Conservation (phyloP, 768 basidiomycete species). For the Boletus rufocinnamomeus region DNA sequence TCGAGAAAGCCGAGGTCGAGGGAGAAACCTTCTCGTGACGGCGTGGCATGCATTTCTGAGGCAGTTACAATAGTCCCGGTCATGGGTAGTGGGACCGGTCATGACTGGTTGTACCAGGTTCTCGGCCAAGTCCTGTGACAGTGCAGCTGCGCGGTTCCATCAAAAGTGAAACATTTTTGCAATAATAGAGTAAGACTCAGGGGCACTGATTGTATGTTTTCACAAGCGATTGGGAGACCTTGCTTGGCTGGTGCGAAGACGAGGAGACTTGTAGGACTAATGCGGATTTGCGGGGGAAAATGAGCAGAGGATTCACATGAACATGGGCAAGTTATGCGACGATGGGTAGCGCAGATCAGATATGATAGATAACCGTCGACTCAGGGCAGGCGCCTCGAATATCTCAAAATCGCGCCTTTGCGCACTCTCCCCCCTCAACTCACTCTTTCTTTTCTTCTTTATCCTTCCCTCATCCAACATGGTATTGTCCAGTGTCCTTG, state of each 20-base stretch:
- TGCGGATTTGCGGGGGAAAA: slow-evolving; percentile 4
- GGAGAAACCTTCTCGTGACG: background rate
- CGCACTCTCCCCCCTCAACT: slow-evolving; percentile 2
- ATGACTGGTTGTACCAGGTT: too few relatives aligned
- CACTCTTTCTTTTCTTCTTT: slow-evolving; percentile 19
- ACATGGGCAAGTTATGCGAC: slow-evolving; percentile 10
- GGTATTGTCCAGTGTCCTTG: slow-evolving; percentile 85
- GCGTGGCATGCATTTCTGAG: background rate
- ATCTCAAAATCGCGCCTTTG: slow-evolving; percentile 32
- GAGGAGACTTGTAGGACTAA: background rate
- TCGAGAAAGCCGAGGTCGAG: background rate
- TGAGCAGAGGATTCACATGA: slow-evolving; percentile 17
- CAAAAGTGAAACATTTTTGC: background rate
- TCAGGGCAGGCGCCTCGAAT: slow-evolving; percentile 36
- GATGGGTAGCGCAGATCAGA: slow-evolving; percentile 24
- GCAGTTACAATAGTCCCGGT: too few relatives aligned
- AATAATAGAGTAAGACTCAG: background rate
- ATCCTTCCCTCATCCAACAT: slow-evolving; percentile 40
- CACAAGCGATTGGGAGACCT: background rate
- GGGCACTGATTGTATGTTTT: background rate
- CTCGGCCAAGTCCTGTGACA: too few relatives aligned
- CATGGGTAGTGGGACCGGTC: too few relatives aligned
- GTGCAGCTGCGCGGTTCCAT: background rate
- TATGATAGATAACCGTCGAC: slow-evolving; percentile 24
- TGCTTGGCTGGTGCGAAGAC: slow-evolving; percentile 8